These are phyloP conservation scores for Gracilaria caudata DNA, from an alignment of 23 red algal genomes.

Conservation along the genomic window DNA sequence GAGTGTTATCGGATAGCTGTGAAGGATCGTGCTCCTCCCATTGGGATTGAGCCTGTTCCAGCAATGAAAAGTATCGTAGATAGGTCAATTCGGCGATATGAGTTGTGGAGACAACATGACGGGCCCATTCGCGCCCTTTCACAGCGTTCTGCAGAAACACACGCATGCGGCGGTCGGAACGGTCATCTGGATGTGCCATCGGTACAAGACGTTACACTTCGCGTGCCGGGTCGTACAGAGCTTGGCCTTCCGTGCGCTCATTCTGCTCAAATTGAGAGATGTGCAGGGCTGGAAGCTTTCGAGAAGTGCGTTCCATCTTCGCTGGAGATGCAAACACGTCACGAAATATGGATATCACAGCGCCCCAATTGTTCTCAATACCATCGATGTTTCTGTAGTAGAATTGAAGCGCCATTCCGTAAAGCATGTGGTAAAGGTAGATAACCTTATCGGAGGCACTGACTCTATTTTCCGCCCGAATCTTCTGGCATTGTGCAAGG, in stretches of 20 bases:
- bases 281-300: neutral
- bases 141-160: neutral
- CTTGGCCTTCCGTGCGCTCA: neutral
- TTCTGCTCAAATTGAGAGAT: neutral
- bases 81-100: constrained; percentile 10
- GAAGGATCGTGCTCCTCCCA: neutral
- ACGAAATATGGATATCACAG: neutral
- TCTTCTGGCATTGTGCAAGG: neutral
- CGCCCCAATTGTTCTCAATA: neutral
- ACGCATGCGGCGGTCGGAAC: neutral
- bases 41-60: constrained; percentile 23
- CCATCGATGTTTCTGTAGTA: constrained; percentile 9
- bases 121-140: neutral
- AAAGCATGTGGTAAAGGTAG: neutral
- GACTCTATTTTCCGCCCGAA: neutral
- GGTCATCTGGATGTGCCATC: neutral
- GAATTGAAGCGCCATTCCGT: neutral
- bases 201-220: constrained; percentile 9
- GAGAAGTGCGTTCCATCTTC: neutral
- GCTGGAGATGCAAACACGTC: neutral
- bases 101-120: neutral
- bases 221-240: neutral
- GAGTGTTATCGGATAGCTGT: neutral
- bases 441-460: neutral
- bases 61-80: constrained; percentile 1